Conservation (phyloP, 225 moss, liverwort and hornwort species). For the Straminergon stramineum region DNA sequence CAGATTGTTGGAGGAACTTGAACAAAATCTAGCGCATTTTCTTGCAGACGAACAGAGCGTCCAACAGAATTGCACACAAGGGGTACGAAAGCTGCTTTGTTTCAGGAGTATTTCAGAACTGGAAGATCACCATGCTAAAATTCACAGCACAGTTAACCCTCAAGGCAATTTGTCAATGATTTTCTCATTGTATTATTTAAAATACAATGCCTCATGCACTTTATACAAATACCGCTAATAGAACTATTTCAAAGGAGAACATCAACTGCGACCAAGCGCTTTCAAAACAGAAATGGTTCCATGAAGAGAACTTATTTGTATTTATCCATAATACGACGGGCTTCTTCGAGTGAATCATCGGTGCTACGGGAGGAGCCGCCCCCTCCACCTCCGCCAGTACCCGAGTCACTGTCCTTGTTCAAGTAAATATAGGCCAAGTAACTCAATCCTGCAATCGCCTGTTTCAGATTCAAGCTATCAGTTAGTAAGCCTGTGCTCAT, state of each 20-base stretch:
- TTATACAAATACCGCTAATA: not conserved
- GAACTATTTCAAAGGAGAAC: not conserved
- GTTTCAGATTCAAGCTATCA: conserved; percentile 27
- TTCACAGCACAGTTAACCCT: not conserved
- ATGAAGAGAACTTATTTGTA: conserved; percentile 36
- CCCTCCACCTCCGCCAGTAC: conserved; percentile 26
- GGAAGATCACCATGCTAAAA: not conserved
- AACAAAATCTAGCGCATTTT: not conserved
- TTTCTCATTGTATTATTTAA: not conserved
- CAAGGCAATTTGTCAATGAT: not conserved
- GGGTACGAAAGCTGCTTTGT: not conserved
- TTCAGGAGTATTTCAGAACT: not conserved
- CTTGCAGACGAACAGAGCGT: not conserved
- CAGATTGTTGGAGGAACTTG: not conserved
- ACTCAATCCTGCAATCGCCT: conserved; percentile 74
- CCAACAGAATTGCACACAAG: not conserved
- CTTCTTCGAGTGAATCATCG: conserved; percentile 71
- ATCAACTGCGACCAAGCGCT: not conserved
- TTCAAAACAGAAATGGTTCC: not conserved
- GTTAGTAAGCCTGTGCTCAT: not conserved
- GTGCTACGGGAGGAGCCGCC: conserved; percentile 28
- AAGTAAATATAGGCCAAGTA: conserved; percentile 59
- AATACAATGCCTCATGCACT: conserved; percentile 10
- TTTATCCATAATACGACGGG: conserved; percentile 89
- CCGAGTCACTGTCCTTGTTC: conserved; percentile 51